Conservation (phyloP, 345 rosid species). For the Corymbia maculata region DNA sequence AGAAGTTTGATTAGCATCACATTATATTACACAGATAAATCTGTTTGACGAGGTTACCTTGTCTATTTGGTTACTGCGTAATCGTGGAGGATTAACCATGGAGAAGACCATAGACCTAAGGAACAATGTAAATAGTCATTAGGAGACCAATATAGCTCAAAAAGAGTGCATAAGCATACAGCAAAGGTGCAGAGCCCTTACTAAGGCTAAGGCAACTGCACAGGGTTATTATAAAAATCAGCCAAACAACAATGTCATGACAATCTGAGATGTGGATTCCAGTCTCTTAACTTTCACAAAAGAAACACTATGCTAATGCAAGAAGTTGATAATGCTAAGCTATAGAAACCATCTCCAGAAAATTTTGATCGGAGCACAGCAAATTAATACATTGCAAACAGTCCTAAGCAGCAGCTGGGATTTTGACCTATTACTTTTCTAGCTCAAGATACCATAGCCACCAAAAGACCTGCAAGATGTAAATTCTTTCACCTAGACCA, state of each 20-base stretch:
- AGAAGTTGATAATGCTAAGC: not conserved
- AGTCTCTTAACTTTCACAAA: not conserved
- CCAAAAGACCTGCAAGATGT: not conserved
- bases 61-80: conserved; percentile 37
- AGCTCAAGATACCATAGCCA: not conserved
- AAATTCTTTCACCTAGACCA: not conserved
- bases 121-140: conserved; percentile 1
- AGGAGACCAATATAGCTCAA: not conserved
- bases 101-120: conserved; percentile 30
- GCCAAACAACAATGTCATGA: not conserved
- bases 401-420: not conserved
- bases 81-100: conserved; percentile 5
- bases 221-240: not conserved
- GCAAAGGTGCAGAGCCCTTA: not conserved
- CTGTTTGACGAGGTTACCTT: conserved; percentile 37
- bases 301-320: not conserved
- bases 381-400: not conserved
- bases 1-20: not conserved
- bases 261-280: not conserved
- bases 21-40: not conserved
- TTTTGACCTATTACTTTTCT: not conserved
- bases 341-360: not conserved
- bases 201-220: not conserved
- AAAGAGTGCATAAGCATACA: not conserved
- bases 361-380: not conserved